Evolutionary conservation across 768 basidiomycete species (phyloP), one percentile per base, ranked within the genome.

Genomic region (Postia placenta): DNA sequence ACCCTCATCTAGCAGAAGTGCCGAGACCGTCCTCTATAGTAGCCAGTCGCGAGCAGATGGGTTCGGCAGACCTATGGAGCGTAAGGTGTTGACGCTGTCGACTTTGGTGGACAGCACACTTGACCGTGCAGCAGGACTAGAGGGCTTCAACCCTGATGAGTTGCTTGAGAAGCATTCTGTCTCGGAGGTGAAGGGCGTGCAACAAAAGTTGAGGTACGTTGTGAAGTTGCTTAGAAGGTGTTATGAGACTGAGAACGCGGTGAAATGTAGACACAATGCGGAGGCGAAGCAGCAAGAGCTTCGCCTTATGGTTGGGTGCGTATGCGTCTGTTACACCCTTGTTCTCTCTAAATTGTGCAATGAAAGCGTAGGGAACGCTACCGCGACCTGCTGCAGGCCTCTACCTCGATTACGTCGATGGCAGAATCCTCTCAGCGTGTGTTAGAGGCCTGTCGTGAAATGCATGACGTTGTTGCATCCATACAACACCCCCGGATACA

Each of bases 261-360:
- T n/a, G n/a, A n/a, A n/a, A n/a, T n/a, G n/a, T 36, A 91, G 89
- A 64, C 69, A 75, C 14, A 90, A 92, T 69, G 90, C 89, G 0
- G 87, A 91, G 61, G 83, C 81, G 38, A 92, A 92, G 65, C 86
- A 90, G 59, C 87, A 92, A 63, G 90, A 92, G 60, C 75, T 92
- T 38, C 77, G 90, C 59, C 72, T 87, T 39, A 92, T 92, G 90
- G 90, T 92, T 68, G 90, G 90, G 90, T 92, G 71, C 78, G 90
- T 83, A 11, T 30, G 23, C 27, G 23, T 7, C 11, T 12, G 9
- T 23, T 23, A 6, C 11, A 36, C 19, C 11, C 14, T 11, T 42
- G 30, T 38, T 40, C 46, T 22, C n/a, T n/a, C n/a, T 67, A 66
- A 67, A 70, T 58, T 63, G 60, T 68, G 68, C 59, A 63, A 63